phyloP scores from a whole-genome alignment of 768 basidiomycete species.

The Termitomyces sp. region DNA sequence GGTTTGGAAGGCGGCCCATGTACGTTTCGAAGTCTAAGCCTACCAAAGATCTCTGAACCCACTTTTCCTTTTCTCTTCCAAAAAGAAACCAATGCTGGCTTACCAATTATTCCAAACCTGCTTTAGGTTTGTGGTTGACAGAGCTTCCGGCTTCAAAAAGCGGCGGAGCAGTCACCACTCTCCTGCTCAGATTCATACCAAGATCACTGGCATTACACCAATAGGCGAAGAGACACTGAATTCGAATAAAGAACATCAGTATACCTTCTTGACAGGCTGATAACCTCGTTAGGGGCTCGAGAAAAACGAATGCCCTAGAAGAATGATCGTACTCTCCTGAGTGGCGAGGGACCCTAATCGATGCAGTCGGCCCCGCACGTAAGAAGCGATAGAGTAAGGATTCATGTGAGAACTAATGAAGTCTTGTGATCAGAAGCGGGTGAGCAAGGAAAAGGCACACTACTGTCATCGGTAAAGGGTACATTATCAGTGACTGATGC shows the following conservation, averaged over 20 bases:
- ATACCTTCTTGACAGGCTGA: conserved; percentile 15
- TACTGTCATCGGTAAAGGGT: conserved; percentile 43
- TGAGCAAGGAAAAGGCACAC: conserved; percentile 17
- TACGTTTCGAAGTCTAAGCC: background rate
- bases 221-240: conserved; percentile 5
- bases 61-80: conserved; percentile 13
- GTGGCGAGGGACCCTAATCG: conserved; percentile 25
- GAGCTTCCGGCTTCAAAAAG: conserved; percentile 32
- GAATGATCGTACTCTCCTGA: conserved; percentile 22
- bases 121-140: conserved; percentile 34
- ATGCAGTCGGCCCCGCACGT: conserved; percentile 49
- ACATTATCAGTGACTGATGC: conserved; percentile 34
- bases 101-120: conserved; percentile 40
- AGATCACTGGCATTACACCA: conserved; percentile 17
- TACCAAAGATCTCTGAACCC: too few relatives aligned
- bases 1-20: too few relatives aligned
- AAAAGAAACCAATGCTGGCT: conserved; percentile 29
- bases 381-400: conserved; percentile 57
- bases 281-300: conserved; percentile 40
- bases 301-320: conserved; percentile 42
- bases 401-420: conserved; percentile 49
- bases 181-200: conserved; percentile 26
- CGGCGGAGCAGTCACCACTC: conserved; percentile 41
- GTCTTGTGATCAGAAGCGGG: background rate
- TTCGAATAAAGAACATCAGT: background rate